phyloP scores from a whole-genome alignment of 2,329 filamentous ascomycete genomes.

The Fusarium buxicola region DNA sequence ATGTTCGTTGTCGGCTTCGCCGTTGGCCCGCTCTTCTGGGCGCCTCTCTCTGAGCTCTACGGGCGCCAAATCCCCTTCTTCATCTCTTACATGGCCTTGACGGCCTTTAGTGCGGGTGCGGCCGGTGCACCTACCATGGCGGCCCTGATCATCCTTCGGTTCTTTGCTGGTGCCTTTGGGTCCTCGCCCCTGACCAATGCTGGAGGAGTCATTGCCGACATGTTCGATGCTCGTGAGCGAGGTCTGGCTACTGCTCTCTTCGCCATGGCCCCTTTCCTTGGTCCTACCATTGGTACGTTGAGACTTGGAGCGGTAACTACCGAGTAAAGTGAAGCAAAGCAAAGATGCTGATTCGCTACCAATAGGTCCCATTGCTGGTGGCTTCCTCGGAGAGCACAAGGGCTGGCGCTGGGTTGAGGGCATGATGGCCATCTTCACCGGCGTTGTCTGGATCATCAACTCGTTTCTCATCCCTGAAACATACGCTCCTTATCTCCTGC shows the following conservation, averaged over 20 bases:
- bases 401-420: slow-evolving; percentile 76
- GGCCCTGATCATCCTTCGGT: slow-evolving; percentile 74
- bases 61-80: slow-evolving; percentile 71
- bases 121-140: slow-evolving; percentile 68
- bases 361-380: slow-evolving; percentile 68
- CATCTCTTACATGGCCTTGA: slow-evolving; percentile 67
- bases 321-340: background rate
- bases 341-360: background rate
- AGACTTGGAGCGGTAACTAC: background rate
- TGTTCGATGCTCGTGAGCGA: slow-evolving; percentile 66
- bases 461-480: slow-evolving; percentile 68
- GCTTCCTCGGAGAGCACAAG: slow-evolving; percentile 68
- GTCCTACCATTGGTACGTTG: slow-evolving; percentile 62
- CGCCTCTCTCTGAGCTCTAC: slow-evolving; percentile 73
- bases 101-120: slow-evolving; percentile 70
- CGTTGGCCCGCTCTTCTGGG: slow-evolving; percentile 73
- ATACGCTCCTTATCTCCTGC: slow-evolving; percentile 68
- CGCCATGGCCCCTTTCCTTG: slow-evolving; percentile 72
- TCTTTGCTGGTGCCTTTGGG: slow-evolving; percentile 73
- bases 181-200: slow-evolving; percentile 72
- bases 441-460: slow-evolving; percentile 66
- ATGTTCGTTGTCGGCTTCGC: slow-evolving; percentile 73
- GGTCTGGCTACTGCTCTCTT: slow-evolving; percentile 71
- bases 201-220: slow-evolving; percentile 72
- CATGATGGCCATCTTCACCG: slow-evolving; percentile 70